phyloP scores from a whole-genome alignment of 75 land plant species.

The Isoetes taiwanensis region DNA sequence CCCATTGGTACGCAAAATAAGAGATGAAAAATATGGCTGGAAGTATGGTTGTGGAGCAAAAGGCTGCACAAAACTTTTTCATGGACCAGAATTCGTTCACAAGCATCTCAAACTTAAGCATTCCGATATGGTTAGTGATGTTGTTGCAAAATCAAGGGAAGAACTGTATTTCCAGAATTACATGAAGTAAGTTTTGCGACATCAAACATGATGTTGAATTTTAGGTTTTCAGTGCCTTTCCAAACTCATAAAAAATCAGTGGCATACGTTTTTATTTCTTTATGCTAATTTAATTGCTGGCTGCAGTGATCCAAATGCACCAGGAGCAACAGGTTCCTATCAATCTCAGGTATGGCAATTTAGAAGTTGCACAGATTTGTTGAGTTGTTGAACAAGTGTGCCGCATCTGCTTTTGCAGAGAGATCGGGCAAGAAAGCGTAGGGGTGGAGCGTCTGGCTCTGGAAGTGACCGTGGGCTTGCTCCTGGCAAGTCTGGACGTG shows the following conservation, averaged over 20 bases:
- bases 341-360: slow-evolving; percentile 28
- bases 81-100: slow-evolving; percentile 98
- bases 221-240: background rate
- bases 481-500: slow-evolving; percentile 15
- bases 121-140: slow-evolving; percentile 68
- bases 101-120: slow-evolving; percentile 96
- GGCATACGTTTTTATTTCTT: background rate
- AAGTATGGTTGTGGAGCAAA: slow-evolving; percentile 99
- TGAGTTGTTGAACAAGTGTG: background rate
- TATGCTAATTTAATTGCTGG: background rate
- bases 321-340: slow-evolving; percentile 66
- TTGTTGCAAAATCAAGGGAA: slow-evolving; percentile 71
- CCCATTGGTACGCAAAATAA: slow-evolving; percentile 83
- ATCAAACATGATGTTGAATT: background rate
- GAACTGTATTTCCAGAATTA: slow-evolving; percentile 94
- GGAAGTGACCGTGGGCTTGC: slow-evolving; percentile 8
- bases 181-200: slow-evolving; percentile 60
- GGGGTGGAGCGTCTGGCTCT: slow-evolving; percentile 3
- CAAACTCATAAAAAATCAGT: no score
- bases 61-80: slow-evolving; percentile 93
- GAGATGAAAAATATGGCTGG: slow-evolving; percentile 99
- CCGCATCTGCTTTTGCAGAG: slow-evolving; percentile 24
- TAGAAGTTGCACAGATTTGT: slow-evolving; percentile 5
- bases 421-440: slow-evolving; percentile 49
- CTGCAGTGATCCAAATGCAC: slow-evolving; percentile 92